phyloP scores from a whole-genome alignment of 2,329 filamentous ascomycete species.

The Beauveria caledonica region DNA sequence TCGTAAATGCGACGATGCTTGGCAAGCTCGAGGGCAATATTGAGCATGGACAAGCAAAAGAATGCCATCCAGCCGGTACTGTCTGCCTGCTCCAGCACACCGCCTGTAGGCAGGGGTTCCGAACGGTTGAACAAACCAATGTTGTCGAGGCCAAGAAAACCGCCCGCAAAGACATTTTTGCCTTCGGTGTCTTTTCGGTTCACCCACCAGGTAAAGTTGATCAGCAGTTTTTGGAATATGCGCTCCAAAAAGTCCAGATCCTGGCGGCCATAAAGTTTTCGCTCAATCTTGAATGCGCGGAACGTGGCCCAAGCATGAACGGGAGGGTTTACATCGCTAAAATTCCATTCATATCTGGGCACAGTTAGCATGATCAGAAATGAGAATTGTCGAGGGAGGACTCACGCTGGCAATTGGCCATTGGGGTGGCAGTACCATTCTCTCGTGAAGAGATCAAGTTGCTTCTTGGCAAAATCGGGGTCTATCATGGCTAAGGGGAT shows the following conservation, averaged over 20 bases:
- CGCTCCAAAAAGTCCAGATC: slow-evolving; percentile 93
- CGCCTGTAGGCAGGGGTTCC: slow-evolving; percentile 86
- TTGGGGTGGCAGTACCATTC: slow-evolving; percentile 99
- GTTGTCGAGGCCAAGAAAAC: slow-evolving; percentile 92
- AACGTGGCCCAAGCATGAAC: slow-evolving; percentile 96
- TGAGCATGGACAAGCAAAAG: slow-evolving; percentile 93
- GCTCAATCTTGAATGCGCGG: slow-evolving; percentile 94
- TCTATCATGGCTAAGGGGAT: slow-evolving; percentile 96
- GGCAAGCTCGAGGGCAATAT: slow-evolving; percentile 88
- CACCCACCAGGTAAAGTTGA: slow-evolving; percentile 99
- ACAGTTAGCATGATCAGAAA: slow-evolving; percentile 14
- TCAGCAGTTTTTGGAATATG: slow-evolving; percentile 88
- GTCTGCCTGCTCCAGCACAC: slow-evolving; percentile 90
- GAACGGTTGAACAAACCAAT: slow-evolving; percentile 97
- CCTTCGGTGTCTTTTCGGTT: slow-evolving; percentile 91
- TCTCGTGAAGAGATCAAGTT: slow-evolving; percentile 87
- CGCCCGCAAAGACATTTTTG: slow-evolving; percentile 96
- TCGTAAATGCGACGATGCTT: slow-evolving; percentile 94
- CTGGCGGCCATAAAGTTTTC: slow-evolving; percentile 91
- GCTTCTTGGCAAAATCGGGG: slow-evolving; percentile 95
- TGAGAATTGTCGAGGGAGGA: slow-evolving; percentile 12
- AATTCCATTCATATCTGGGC: slow-evolving; percentile 79
- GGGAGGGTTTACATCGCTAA: slow-evolving; percentile 91
- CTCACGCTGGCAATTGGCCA: slow-evolving; percentile 80
- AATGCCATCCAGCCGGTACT: slow-evolving; percentile 99